These are phyloP conservation scores for Angomonas ambiguus DNA, from an alignment of 208 protist genomes.

Conservation along the genomic window DNA sequence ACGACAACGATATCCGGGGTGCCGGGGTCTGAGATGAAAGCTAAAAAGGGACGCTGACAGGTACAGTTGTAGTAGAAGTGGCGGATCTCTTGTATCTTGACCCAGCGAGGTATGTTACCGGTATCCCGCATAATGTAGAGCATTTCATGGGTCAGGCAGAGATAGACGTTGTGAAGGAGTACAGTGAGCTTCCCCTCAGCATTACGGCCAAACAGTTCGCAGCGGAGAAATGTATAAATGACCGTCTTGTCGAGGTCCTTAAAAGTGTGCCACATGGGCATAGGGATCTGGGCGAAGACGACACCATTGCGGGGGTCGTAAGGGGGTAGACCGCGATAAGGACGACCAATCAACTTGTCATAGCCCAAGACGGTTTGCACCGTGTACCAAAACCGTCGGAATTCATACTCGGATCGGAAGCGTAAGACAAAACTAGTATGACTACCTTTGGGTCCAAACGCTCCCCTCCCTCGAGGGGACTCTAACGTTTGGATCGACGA, in stretches of 20 bases:
- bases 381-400: constrained; percentile 46
- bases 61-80: constrained; percentile 37
- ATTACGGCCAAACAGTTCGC: constrained; percentile 25
- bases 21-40: constrained; percentile 34
- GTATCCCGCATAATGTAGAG: constrained; percentile 41
- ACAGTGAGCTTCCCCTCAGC: constrained; percentile 9
- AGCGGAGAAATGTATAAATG: constrained; percentile 44
- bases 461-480: constrained; percentile 15
- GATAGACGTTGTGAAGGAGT: constrained; percentile 21
- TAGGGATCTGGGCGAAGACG: constrained; percentile 47
- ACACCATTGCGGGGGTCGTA: constrained; percentile 64
- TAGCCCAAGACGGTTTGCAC: constrained; percentile 46
- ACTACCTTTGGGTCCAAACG: neutral
- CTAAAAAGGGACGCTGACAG: constrained; percentile 25
- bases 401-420: constrained; percentile 38
- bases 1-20: constrained; percentile 43
- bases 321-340: constrained; percentile 44
- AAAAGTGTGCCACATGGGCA: constrained; percentile 43
- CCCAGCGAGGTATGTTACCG: constrained; percentile 47
- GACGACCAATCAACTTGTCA: constrained; percentile 39
- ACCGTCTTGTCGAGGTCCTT: constrained; percentile 46
- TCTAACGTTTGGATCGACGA: constrained; percentile 18
- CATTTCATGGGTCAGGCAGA: constrained; percentile 56
- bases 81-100: constrained; percentile 26
- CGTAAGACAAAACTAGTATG: constrained; percentile 27